A percentile compares a stretch with the other conserved stretches of the same genome.
These are phyloP conservation scores for Fomitopsis schrenkii DNA, from an alignment of 1,284 basidiomycete species.

Conservation along the genomic window DNA sequence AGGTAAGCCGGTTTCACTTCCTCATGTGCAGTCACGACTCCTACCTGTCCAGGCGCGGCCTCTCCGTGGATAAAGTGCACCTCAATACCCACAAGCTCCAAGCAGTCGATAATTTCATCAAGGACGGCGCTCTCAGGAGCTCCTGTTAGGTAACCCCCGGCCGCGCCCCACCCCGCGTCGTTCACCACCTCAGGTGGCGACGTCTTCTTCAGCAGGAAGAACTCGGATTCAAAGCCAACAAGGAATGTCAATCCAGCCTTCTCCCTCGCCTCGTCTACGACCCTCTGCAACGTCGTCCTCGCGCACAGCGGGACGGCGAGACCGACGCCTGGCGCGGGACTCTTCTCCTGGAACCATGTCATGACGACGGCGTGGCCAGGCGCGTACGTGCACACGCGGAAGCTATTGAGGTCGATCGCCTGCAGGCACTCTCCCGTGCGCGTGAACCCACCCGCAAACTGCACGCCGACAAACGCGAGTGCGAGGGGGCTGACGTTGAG, in stretches of 20 bases:
- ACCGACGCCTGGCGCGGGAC: conserved; percentile 28
- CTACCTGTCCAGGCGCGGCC: conserved; percentile 64
- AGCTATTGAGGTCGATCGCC: conserved; percentile 48
- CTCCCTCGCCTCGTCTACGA: conserved; percentile 40
- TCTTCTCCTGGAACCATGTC: conserved; percentile 63
- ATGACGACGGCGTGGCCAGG: conserved; percentile 55
- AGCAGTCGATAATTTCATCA: conserved; percentile 33
- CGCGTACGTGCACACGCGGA: conserved; percentile 50
- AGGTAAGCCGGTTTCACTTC: neutral
- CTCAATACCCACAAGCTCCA: conserved; percentile 31
- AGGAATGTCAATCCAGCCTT: conserved; percentile 47
- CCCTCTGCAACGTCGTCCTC: conserved; percentile 45
- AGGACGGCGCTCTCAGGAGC: conserved; percentile 25
- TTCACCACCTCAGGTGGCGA: conserved; percentile 39
- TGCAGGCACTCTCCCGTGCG: conserved; percentile 51
- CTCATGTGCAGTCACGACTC: neutral
- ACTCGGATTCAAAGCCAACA: conserved; percentile 67
- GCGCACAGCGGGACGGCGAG: conserved; percentile 50
- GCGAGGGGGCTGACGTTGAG: conserved; percentile 40
- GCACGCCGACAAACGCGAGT: conserved; percentile 43
- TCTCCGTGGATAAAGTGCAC: conserved; percentile 46
- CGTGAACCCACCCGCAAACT: conserved; percentile 33
- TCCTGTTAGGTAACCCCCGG: conserved; percentile 30
- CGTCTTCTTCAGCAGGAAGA: conserved; percentile 47
- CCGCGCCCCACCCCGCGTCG: conserved; percentile 44